These are phyloP conservation scores for Clonostachys sp. DNA, from an alignment of 2,329 filamentous ascomycete species.

Conservation along the genomic window DNA sequence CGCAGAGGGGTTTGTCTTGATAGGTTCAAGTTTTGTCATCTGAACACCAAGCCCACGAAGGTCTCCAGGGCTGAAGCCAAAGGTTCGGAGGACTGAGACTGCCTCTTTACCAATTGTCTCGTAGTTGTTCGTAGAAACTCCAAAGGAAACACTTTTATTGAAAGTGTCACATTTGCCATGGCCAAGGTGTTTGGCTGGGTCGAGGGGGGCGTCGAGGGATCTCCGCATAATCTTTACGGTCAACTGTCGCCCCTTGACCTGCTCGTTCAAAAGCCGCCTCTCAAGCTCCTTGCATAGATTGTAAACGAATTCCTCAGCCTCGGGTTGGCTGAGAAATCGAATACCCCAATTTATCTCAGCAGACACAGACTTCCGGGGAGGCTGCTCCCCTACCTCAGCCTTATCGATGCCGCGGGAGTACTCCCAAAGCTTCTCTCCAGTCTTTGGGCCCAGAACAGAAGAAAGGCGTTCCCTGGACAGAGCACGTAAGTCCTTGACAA, in stretches of 20 bases:
- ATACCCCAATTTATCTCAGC: constrained; percentile 99
- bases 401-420: constrained; percentile 86
- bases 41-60: constrained; percentile 89
- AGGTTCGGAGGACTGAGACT: constrained; percentile 75
- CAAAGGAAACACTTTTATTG: constrained; percentile 81
- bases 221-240: constrained; percentile 95
- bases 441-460: constrained; percentile 80
- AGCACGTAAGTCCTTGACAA: constrained; percentile 78
- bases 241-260: constrained; percentile 81
- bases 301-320: constrained; percentile 86
- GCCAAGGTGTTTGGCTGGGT: constrained; percentile 88
- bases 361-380: constrained; percentile 87
- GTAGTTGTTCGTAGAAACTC: constrained; percentile 75
- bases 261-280: constrained; percentile 73
- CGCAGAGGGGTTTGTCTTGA: constrained; percentile 55
- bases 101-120: constrained; percentile 75
- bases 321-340: constrained; percentile 84
- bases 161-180: constrained; percentile 94
- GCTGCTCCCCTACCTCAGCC: constrained; percentile 80
- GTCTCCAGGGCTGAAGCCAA: constrained; percentile 83
- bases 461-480: constrained; percentile 72
- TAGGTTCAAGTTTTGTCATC: constrained; percentile 83
- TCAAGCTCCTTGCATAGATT: constrained; percentile 84
- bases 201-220: constrained; percentile 78
- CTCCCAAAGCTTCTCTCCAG: constrained; percentile 84